Percentiles rank a stretch among this genome's conserved stretches.
Conservation (phyloP, 139 green algal genomes). For the Chlamydomonas incerta region DNA sequence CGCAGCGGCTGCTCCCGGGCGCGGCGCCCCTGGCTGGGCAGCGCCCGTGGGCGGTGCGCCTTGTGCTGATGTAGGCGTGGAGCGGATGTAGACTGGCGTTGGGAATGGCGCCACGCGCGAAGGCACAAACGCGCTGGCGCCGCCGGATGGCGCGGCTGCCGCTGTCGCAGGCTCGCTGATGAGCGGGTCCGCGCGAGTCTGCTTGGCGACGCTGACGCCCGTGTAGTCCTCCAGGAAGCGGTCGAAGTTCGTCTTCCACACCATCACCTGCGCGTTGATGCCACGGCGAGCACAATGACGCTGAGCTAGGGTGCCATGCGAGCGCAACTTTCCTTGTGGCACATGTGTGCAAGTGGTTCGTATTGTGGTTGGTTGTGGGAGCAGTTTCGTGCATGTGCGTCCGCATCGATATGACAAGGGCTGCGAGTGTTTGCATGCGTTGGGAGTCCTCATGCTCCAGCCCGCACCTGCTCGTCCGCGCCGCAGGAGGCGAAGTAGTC, state of each 20-base stretch:
- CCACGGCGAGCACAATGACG: too few relatives aligned
- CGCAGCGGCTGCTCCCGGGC: too few relatives aligned
- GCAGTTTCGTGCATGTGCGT: too few relatives aligned
- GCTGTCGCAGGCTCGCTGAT: conserved; percentile 8
- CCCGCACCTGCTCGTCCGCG: conserved; percentile 80
- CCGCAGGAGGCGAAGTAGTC: conserved; percentile 88
- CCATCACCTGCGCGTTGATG: conserved; percentile 86
- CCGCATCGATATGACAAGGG: too few relatives aligned
- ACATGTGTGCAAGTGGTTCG: too few relatives aligned
- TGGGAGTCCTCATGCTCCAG: too few relatives aligned
- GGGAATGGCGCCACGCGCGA: neutral
- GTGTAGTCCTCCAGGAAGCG: conserved; percentile 74
- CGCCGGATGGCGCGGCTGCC: neutral
- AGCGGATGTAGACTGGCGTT: neutral
- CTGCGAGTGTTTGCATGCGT: too few relatives aligned
- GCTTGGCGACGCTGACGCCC: conserved; percentile 38
- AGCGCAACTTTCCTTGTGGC: too few relatives aligned
- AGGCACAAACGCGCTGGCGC: neutral
- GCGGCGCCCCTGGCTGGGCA: too few relatives aligned
- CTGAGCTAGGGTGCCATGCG: too few relatives aligned
- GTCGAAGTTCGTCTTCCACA: conserved; percentile 95
- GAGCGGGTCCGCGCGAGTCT: neutral
- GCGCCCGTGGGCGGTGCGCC: neutral
- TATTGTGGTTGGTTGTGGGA: too few relatives aligned
- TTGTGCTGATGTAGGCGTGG: neutral